Evolutionary conservation across 2,329 filamentous ascomycete genomes (phyloP).

Genomic region (Pseudogymnoascus sp.): DNA sequence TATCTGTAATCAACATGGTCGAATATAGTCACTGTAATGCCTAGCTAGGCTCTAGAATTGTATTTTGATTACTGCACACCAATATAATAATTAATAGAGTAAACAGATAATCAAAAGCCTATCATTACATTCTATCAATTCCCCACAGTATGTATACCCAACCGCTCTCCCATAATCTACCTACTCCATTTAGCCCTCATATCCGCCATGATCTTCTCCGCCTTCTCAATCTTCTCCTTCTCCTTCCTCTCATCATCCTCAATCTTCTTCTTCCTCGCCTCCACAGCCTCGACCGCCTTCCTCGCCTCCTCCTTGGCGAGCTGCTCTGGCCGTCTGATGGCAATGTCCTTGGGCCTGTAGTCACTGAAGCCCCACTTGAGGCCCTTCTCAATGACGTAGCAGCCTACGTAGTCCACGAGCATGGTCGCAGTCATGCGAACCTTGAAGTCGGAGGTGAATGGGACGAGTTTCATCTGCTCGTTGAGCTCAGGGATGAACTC

Average conservation of each 20-base stretch:
- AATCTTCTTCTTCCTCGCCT: slow-evolving; percentile 37
- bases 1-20: not conserved
- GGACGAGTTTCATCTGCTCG: slow-evolving; percentile 82
- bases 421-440: slow-evolving; percentile 73
- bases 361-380: slow-evolving; percentile 85
- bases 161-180: not conserved
- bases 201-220: slow-evolving; percentile 50
- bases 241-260: slow-evolving; percentile 44
- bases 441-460: slow-evolving; percentile 86
- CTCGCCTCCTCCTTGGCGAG: slow-evolving; percentile 64
- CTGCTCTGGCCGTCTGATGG: slow-evolving; percentile 77
- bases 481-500: slow-evolving; percentile 96
- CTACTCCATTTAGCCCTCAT: slow-evolving; percentile 17
- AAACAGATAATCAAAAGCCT: not conserved
- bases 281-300: slow-evolving; percentile 48
- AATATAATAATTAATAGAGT: not conserved
- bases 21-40: not conserved
- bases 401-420: slow-evolving; percentile 78
- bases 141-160: not conserved
- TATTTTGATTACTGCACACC: not conserved
- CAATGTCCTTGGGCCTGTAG: slow-evolving; percentile 89
- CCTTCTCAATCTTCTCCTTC: slow-evolving; percentile 43
- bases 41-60: too few species aligned
- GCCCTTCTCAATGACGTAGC: slow-evolving; percentile 77
- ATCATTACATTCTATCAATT: slow-evolving; percentile 6